Conservation (phyloP, 2,329 filamentous ascomycete species). For the Microcyclosporella mali region DNA sequence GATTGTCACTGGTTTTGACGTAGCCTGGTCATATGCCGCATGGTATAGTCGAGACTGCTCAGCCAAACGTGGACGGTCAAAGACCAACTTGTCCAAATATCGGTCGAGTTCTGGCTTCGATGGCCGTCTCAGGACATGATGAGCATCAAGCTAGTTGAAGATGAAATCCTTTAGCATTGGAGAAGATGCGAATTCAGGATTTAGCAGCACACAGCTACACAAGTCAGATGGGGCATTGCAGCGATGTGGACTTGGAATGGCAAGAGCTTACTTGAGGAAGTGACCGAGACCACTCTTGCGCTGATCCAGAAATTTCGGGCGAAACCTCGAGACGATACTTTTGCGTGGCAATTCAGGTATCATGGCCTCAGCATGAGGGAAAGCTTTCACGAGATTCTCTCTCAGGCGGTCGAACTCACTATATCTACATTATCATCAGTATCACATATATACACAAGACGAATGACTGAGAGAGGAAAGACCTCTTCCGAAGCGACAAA, state of each 20-base stretch:
- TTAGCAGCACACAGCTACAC: slow-evolving; percentile 75
- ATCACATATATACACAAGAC: slow-evolving; percentile 3
- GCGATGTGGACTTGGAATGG: slow-evolving; percentile 9
- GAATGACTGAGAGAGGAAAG: not conserved
- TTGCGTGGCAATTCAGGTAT: slow-evolving; percentile 88
- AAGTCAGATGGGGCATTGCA: slow-evolving; percentile 5
- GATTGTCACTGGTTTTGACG: no score
- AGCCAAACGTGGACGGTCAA: no score
- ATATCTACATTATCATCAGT: slow-evolving; percentile 51
- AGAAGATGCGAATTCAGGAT: slow-evolving; percentile 90
- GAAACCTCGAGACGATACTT: slow-evolving; percentile 74
- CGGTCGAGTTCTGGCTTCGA: not conserved
- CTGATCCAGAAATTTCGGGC: slow-evolving; percentile 77
- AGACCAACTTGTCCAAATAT: no score
- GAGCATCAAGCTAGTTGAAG: slow-evolving; percentile 45
- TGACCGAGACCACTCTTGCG: slow-evolving; percentile 78
- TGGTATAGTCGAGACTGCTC: no score
- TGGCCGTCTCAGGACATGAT: not conserved
- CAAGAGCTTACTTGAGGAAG: slow-evolving; percentile 72
- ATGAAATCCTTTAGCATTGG: slow-evolving; percentile 87
- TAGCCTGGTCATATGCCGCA: no score
- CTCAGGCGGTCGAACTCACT: slow-evolving; percentile 89
- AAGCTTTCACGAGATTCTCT: slow-evolving; percentile 65
- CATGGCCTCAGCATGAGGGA: slow-evolving; percentile 76
- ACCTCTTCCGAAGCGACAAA: slow-evolving; percentile 47